Evolutionary conservation across 1,284 basidiomycete genomes (phyloP).

Genomic region (Pseudozyma tsukubaensis): DNA sequence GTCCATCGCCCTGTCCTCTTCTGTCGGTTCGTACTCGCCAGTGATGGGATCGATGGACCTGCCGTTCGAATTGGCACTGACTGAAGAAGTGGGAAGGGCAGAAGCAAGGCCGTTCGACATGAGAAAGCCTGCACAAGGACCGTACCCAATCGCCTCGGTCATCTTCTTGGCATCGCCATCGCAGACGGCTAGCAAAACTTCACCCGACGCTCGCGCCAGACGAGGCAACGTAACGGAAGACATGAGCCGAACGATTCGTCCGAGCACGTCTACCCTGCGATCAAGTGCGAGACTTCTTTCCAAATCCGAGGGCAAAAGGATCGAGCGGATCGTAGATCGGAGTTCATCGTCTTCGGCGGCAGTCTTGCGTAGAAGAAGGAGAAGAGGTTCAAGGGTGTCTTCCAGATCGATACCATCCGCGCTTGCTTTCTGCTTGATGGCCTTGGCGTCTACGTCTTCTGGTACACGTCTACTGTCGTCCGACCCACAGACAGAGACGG

Average conservation of each 20-base stretch:
- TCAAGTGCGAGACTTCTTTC: conserved; percentile 49
- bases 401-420: conserved; percentile 53
- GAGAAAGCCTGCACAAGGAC: conserved; percentile 62
- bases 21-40: conserved; percentile 49
- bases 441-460: conserved; percentile 46
- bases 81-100: conserved; percentile 35
- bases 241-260: conserved; percentile 56
- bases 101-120: conserved; percentile 41
- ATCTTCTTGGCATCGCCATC: conserved; percentile 44
- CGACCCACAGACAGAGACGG: not conserved
- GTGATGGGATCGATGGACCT: conserved; percentile 58
- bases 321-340: conserved; percentile 14
- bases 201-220: conserved; percentile 51
- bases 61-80: conserved; percentile 11
- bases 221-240: conserved; percentile 46
- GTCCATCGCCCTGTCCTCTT: conserved; percentile 41
- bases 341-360: conserved; percentile 41
- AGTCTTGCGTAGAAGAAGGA: conserved; percentile 54
- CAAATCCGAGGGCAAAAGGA: conserved; percentile 45
- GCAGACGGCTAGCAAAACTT: conserved; percentile 54
- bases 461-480: conserved; percentile 20
- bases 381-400: conserved; percentile 50
- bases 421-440: conserved; percentile 24
- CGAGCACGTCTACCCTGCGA: conserved; percentile 51
- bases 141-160: conserved; percentile 56